Percentiles rank a stretch among this genome's conserved stretches.
Conservation (phyloP, 176 grass and related monocot genomes). For the bread wheat (Triticum aestivum) region DNA sequence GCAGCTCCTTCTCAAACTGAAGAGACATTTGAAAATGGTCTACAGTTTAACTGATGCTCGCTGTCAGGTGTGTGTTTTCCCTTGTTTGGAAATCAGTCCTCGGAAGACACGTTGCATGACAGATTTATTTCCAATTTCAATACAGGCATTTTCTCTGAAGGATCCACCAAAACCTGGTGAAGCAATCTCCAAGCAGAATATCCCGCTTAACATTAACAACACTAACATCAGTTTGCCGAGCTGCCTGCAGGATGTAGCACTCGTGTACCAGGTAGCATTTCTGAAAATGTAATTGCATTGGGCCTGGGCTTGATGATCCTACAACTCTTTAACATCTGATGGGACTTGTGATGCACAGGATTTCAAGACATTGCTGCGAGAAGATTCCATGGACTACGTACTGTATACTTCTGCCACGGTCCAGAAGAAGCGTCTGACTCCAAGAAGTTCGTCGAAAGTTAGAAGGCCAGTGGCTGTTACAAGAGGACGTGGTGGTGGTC, state of each 20-base stretch:
- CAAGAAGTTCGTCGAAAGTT: conserved; percentile 58
- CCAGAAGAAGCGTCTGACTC: conserved; percentile 74
- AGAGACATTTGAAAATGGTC: conserved; percentile 93
- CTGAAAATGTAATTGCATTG: conserved; percentile 7
- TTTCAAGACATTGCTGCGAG: conserved; percentile 80
- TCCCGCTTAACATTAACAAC: conserved; percentile 68
- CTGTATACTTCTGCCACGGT: conserved; percentile 43
- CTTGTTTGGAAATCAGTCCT: conserved; percentile 21
- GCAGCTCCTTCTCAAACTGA: conserved; percentile 90
- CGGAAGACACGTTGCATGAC: conserved; percentile 18
- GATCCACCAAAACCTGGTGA: conserved; percentile 77
- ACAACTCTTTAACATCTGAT: background rate
- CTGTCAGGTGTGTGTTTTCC: conserved; percentile 63
- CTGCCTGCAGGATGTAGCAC: conserved; percentile 57
- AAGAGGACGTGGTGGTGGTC: conserved; percentile 33
- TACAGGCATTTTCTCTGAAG: conserved; percentile 94
- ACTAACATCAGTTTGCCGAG: conserved; percentile 56
- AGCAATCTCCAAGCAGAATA: conserved; percentile 78
- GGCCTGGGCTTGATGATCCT: background rate
- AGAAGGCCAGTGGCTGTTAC: conserved; percentile 43
- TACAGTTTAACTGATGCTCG: conserved; percentile 83
- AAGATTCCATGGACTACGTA: conserved; percentile 88
- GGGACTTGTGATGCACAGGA: conserved; percentile 48
- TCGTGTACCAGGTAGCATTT: conserved; percentile 70
- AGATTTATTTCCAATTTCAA: conserved; percentile 34